Evolutionary conservation across 1,284 basidiomycete species (phyloP).

Genomic region (Microbotryum scabiosae): DNA sequence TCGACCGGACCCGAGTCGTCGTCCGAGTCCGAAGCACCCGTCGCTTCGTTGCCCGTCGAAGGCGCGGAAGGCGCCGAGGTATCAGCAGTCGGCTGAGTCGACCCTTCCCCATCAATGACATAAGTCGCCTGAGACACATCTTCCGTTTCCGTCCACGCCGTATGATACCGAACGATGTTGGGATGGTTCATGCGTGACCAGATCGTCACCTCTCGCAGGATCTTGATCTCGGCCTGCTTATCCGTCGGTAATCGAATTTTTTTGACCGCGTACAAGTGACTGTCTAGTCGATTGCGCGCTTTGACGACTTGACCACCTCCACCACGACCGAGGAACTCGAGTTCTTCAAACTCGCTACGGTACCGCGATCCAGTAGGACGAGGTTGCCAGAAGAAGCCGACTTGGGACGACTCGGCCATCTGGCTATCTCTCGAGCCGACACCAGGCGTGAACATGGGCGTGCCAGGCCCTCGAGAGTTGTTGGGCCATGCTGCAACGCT

Average conservation of each 20-base stretch:
- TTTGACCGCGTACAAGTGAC: conserved; percentile 33
- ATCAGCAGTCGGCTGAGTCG: background rate
- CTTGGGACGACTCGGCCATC: conserved; percentile 11
- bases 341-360: conserved; percentile 33
- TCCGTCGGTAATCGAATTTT: conserved; percentile 34
- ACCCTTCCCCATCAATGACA: background rate
- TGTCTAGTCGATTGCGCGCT: conserved; percentile 35
- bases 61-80: background rate
- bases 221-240: conserved; percentile 29
- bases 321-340: conserved; percentile 34
- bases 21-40: conserved; percentile 15
- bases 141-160: conserved; percentile 32
- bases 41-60: conserved; percentile 5
- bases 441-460: background rate
- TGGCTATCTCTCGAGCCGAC: conserved; percentile 8
- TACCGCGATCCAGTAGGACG: conserved; percentile 25
- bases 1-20: conserved; percentile 5
- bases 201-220: conserved; percentile 35
- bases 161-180: conserved; percentile 32
- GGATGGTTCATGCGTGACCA: conserved; percentile 35
- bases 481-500: conserved; percentile 4
- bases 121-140: background rate
- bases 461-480: conserved; percentile 7
- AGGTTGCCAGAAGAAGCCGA: conserved; percentile 34
- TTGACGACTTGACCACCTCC: conserved; percentile 36